Evolutionary conservation across 805 yeast genomes (phyloP).

Genomic region (Metschnikowia peoriensis): DNA sequence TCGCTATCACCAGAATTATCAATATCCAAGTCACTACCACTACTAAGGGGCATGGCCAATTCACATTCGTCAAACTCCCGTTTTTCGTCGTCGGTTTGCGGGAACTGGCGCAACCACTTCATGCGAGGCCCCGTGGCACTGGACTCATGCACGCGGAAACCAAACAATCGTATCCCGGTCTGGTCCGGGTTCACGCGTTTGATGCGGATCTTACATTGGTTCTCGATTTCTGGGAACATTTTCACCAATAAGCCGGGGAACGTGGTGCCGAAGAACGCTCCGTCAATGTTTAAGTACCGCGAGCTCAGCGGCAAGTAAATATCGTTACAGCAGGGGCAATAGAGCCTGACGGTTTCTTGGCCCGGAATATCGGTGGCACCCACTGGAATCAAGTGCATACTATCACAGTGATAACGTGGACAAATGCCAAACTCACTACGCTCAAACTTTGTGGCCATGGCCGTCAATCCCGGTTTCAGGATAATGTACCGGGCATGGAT

Average conservation of each 20-base stretch:
- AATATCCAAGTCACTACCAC: constrained; percentile 24
- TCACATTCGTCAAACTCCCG: constrained; percentile 66
- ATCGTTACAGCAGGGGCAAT: constrained; percentile 94
- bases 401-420: constrained; percentile 86
- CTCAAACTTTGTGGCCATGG: constrained; percentile 93
- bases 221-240: constrained; percentile 87
- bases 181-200: constrained; percentile 47
- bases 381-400: constrained; percentile 85
- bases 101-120: constrained; percentile 88
- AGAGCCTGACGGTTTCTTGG: constrained; percentile 84
- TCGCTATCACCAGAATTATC: constrained; percentile 26
- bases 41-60: constrained; percentile 47
- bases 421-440: constrained; percentile 87
- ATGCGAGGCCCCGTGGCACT: constrained; percentile 89
- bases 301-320: constrained; percentile 84
- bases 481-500: constrained; percentile 91
- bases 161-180: constrained; percentile 78
- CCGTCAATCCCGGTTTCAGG: constrained; percentile 84
- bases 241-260: constrained; percentile 91
- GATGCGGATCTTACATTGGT: constrained; percentile 60
- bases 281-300: constrained; percentile 87
- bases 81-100: constrained; percentile 58
- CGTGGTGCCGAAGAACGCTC: constrained; percentile 95
- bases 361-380: constrained; percentile 92
- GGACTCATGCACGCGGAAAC: constrained; percentile 74